Evolutionary conservation across 2,329 filamentous ascomycete genomes (phyloP).

Genomic region (Botrytis sinoallii): DNA sequence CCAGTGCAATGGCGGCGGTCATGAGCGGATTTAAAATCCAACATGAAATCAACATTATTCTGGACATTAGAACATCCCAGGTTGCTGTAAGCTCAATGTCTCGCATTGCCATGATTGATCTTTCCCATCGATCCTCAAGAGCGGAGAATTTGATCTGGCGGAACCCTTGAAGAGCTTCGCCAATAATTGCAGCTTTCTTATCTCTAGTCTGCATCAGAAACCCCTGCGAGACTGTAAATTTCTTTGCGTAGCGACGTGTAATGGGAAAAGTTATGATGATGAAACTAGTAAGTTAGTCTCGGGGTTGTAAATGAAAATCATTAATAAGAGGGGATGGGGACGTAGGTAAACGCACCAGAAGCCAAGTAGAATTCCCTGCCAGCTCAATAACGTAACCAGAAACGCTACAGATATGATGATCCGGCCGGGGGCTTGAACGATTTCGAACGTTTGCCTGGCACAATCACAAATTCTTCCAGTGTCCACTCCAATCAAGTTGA

Average conservation of each 20-base stretch:
- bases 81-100: conserved; percentile 63
- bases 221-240: conserved; percentile 63
- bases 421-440: conserved; percentile 37
- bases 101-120: conserved; percentile 60
- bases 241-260: conserved; percentile 45
- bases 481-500: conserved; percentile 74
- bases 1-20: conserved; percentile 66
- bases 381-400: conserved; percentile 64
- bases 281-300: conserved; percentile 55
- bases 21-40: conserved; percentile 71
- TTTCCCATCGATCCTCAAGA: conserved; percentile 70
- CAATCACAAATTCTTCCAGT: conserved; percentile 65
- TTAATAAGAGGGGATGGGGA: neutral
- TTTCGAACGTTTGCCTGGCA: conserved; percentile 46
- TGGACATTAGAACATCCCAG: conserved; percentile 45
- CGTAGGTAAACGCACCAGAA: conserved; percentile 38
- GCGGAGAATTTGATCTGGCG: conserved; percentile 82
- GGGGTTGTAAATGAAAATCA: neutral
- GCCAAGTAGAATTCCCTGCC: conserved; percentile 63
- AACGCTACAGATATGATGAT: conserved; percentile 60
- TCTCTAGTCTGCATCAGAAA: conserved; percentile 71
- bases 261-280: conserved; percentile 62
- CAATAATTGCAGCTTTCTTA: conserved; percentile 68
- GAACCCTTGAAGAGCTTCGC: conserved; percentile 72
- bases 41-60: conserved; percentile 35